These are phyloP conservation scores for Macrophomina pseudophaseolina DNA, from an alignment of 2,329 filamentous ascomycete species.

Conservation along the genomic window DNA sequence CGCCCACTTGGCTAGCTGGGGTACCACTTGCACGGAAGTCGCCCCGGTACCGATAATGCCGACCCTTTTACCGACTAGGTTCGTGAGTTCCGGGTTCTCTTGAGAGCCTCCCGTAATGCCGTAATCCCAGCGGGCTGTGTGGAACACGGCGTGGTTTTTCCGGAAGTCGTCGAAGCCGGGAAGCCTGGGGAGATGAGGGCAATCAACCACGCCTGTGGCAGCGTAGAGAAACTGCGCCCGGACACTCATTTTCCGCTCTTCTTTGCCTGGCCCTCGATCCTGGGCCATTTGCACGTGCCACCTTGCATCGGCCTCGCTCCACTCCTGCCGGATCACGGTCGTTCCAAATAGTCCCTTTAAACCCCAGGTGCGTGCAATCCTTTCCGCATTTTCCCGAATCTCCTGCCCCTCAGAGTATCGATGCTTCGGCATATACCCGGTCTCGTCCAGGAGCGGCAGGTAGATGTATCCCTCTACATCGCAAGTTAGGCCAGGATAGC, in stretches of 20 bases:
- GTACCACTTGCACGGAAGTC: too few relatives aligned
- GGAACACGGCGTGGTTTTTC: too few relatives aligned
- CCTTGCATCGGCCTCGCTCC: conserved; percentile 36
- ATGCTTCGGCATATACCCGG: conserved; percentile 39
- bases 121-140: too few relatives aligned
- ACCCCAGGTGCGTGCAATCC: conserved; percentile 49
- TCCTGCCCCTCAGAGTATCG: conserved; percentile 43
- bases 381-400: conserved; percentile 41
- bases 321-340: conserved; percentile 51
- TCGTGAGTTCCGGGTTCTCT: too few relatives aligned
- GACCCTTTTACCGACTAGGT: too few relatives aligned
- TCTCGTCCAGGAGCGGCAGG: conserved; percentile 50
- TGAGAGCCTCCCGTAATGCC: too few relatives aligned
- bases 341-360: conserved; percentile 49
- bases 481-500: conserved; percentile 35
- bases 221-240: too few relatives aligned
- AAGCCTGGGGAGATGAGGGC: too few relatives aligned
- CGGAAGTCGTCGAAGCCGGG: too few relatives aligned
- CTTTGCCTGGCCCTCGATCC: conserved; percentile 48
- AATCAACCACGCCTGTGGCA: too few relatives aligned
- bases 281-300: conserved; percentile 42
- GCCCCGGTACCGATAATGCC: too few relatives aligned
- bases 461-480: conserved; percentile 32
- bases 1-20: too few relatives aligned
- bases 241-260: conserved; percentile 34